Percentiles rank a stretch among this genome's conserved stretches.
phyloP scores from a whole-genome alignment of 2,329 filamentous ascomycete species.

The Waltergamsia citrina region DNA sequence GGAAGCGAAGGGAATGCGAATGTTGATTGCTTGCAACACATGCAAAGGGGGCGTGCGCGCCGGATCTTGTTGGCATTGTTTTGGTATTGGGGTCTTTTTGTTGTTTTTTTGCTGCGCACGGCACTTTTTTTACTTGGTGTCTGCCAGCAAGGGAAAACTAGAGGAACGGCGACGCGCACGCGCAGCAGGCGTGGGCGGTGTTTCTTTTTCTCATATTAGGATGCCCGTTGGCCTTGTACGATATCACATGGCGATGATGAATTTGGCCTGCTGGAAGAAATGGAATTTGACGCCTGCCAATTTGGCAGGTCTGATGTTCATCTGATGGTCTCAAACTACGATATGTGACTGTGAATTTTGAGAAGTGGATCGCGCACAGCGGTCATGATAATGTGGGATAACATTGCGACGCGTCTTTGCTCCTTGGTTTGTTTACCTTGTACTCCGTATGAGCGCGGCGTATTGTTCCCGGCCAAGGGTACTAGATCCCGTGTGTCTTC shows the following conservation, averaged over 20 bases:
- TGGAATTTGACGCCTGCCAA: background rate
- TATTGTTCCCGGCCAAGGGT: too few species aligned
- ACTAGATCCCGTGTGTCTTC: too few species aligned
- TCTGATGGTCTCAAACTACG: background rate
- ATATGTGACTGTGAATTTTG: background rate
- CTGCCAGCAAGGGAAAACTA: constrained; percentile 10
- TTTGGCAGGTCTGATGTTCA: background rate
- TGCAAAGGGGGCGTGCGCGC: background rate
- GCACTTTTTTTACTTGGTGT: background rate
- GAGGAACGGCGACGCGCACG: constrained; percentile 17
- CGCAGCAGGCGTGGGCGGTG: constrained; percentile 1
- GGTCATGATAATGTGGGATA: too few species aligned
- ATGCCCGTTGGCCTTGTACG: constrained; percentile 3
- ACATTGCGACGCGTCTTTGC: too few species aligned
- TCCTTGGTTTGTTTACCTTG: too few species aligned
- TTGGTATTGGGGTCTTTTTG: background rate
- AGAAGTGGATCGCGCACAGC: too few species aligned
- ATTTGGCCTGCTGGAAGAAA: background rate
- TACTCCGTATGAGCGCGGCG: too few species aligned
- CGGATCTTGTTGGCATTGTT: background rate
- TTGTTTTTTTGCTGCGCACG: background rate
- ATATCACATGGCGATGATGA: constrained; percentile 2
- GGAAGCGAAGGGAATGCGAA: constrained; percentile 2
- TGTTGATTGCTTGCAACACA: background rate
- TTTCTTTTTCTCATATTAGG: too few species aligned